Evolutionary conservation across 768 basidiomycete species (phyloP).

Genomic region (Suillus subaureus): DNA sequence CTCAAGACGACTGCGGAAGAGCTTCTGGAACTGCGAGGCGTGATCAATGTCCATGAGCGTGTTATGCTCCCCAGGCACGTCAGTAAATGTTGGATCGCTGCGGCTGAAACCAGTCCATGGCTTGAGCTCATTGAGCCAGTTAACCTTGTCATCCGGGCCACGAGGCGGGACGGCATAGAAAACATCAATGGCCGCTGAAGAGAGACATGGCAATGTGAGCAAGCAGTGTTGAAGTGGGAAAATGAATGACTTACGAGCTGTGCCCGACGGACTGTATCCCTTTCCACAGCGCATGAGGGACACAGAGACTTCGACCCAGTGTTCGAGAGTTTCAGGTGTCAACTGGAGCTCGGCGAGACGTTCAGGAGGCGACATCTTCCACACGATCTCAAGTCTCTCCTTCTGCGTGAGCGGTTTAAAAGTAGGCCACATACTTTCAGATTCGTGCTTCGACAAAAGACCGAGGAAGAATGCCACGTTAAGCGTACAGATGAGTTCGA

Average conservation of each 20-base stretch:
- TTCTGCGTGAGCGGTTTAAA: conserved; percentile 21
- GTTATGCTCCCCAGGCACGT: conserved; percentile 32
- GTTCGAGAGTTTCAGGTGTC: conserved; percentile 26
- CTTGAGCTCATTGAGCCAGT: conserved; percentile 32
- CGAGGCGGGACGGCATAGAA: conserved; percentile 30
- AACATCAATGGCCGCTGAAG: conserved; percentile 23
- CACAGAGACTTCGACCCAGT: conserved; percentile 32
- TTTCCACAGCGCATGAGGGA: conserved; percentile 34
- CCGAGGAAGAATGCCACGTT: conserved; percentile 45
- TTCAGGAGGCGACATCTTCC: conserved; percentile 30
- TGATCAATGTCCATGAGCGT: conserved; percentile 35
- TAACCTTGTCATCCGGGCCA: conserved; percentile 25
- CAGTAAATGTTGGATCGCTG: conserved; percentile 22
- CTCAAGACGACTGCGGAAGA: conserved; percentile 28
- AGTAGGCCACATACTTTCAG: conserved; percentile 20
- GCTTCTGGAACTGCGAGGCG: conserved; percentile 31
- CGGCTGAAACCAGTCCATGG: conserved; percentile 29
- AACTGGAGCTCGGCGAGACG: conserved; percentile 31
- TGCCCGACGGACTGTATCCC: conserved; percentile 23
- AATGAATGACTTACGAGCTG: conserved; percentile 25
- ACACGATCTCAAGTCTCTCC: conserved; percentile 28
- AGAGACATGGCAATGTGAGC: conserved; percentile 1
- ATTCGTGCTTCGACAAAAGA: conserved; percentile 31
- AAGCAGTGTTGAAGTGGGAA: background rate
- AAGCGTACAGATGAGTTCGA: conserved; percentile 41